Evolutionary conservation across 2,329 filamentous ascomycete genomes (phyloP), one percentile per base, ranked within the genome.

Genomic region (Plenodomus biglobosus): DNA sequence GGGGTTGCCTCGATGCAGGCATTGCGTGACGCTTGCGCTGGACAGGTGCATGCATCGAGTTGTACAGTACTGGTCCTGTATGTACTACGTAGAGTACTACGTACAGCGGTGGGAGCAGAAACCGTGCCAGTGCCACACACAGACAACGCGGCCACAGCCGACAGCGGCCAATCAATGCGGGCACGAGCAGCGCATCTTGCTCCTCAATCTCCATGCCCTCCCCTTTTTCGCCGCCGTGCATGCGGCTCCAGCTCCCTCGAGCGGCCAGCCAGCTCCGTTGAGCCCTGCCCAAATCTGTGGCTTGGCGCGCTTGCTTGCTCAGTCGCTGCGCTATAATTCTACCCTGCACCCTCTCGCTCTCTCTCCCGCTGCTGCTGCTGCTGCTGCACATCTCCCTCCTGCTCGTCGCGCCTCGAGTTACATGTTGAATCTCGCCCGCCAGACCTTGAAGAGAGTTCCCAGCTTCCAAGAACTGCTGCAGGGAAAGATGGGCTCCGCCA

Each of bases 401-500:
- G 38, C 48, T 51, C 41, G 53, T 53, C 55, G 50, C 39, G 41
- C 55, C 43, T 46, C 48, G 54, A 63, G 62, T n/a, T 71, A 62
- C 65, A 72, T 72, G 68, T 62, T 72, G 50, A 68, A 66, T 51
- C 61, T 64, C 63, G 68, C 69, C 50, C 68, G 69, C 57, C 63
- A 69, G 53, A 72, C 69, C 45, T 59, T 73, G 50, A 71, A 72
- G 59, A 62, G 67, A 66, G 68, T 73, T 61, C 69, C 70, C 18
- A 73, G 70, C 69, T 73, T 73, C 50, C 70, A 73, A 61, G 70
- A 73, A 49, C 58, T 73, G 42, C 52, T 73, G 42, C 69, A 72
- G 59, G 68, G 69, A 56, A 69, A 61, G 51, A 72, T 71, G 69
- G 68, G 62, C 44, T 69, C 67, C 45, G 60, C 65, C 61, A 71